Conservation (phyloP, 257 asterid species). For the Paulownia fortunei region DNA sequence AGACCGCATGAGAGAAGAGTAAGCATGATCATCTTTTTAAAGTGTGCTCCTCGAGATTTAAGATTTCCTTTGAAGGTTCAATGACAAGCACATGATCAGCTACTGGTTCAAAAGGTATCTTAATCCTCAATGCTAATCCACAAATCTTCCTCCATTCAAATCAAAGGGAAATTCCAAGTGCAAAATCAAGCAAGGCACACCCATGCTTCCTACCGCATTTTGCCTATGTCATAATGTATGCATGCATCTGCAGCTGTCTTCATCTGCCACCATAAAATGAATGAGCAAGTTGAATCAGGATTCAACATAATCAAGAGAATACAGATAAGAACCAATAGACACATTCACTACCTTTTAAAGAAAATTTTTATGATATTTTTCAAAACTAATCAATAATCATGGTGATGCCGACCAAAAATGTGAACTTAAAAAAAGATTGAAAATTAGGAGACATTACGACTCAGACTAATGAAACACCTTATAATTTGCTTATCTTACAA, state of each 20-base stretch:
- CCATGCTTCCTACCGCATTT: constrained; percentile 58
- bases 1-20: constrained; percentile 20
- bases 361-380: not conserved
- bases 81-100: constrained; percentile 23
- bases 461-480: not conserved
- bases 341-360: not conserved
- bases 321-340: not conserved
- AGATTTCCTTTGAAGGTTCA: constrained; percentile 24
- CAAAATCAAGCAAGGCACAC: constrained; percentile 20
- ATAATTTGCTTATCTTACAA: not conserved
- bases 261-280: constrained; percentile 59
- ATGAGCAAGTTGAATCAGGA: constrained; percentile 28
- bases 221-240: constrained; percentile 76
- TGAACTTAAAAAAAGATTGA: not conserved
- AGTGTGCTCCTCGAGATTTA: constrained; percentile 5
- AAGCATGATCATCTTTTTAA: not conserved
- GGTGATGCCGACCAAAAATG: not conserved
- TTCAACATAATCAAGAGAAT: not conserved
- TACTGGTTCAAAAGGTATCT: constrained; percentile 7
- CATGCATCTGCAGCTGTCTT: constrained; percentile 96
- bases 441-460: not conserved
- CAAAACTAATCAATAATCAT: not conserved
- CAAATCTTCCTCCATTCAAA: constrained; percentile 22
- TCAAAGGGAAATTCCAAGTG: constrained; percentile 32
- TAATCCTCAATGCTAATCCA: constrained; percentile 25